phyloP scores from a whole-genome alignment of 2,329 filamentous ascomycete genomes.

The Colletotrichum sp. region DNA sequence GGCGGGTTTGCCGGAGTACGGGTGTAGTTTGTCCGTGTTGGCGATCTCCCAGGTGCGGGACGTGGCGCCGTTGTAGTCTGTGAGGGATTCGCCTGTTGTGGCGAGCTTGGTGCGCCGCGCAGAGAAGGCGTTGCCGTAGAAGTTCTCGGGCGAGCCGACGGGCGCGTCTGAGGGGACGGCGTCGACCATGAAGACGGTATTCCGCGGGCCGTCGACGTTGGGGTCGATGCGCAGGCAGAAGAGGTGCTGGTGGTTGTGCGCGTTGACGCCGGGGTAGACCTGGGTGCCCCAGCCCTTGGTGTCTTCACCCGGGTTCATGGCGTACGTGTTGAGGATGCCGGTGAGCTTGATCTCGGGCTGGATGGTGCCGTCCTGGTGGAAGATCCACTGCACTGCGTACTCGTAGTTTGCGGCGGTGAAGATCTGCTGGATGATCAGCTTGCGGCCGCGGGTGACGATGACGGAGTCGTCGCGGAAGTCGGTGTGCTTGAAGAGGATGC shows the following conservation, averaged over 20 bases:
- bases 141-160: constrained; percentile 82
- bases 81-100: constrained; percentile 71
- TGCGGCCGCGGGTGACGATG: constrained; percentile 84
- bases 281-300: constrained; percentile 89
- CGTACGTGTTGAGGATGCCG: constrained; percentile 91
- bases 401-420: constrained; percentile 98
- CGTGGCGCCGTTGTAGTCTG: constrained; percentile 82
- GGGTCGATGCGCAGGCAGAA: constrained; percentile 90
- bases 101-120: constrained; percentile 81
- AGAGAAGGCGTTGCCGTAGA: constrained; percentile 89
- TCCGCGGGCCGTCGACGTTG: constrained; percentile 84
- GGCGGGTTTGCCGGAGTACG: constrained; percentile 83
- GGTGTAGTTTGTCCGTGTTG: constrained; percentile 84
- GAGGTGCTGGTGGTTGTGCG: constrained; percentile 94
- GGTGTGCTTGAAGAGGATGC: constrained; percentile 92
- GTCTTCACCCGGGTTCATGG: constrained; percentile 80
- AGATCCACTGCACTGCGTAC: constrained; percentile 79
- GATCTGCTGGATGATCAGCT: constrained; percentile 87
- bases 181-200: constrained; percentile 86
- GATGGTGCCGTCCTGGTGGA: constrained; percentile 90
- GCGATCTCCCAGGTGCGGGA: constrained; percentile 89
- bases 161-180: constrained; percentile 73
- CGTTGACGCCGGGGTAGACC: constrained; percentile 88
- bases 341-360: constrained; percentile 93
- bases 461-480: constrained; percentile 91